A percentile compares a stretch with the other conserved stretches of the same genome.
phyloP scores from a whole-genome alignment of 495 filamentous ascomycete species.

The Xylaria sp. region DNA sequence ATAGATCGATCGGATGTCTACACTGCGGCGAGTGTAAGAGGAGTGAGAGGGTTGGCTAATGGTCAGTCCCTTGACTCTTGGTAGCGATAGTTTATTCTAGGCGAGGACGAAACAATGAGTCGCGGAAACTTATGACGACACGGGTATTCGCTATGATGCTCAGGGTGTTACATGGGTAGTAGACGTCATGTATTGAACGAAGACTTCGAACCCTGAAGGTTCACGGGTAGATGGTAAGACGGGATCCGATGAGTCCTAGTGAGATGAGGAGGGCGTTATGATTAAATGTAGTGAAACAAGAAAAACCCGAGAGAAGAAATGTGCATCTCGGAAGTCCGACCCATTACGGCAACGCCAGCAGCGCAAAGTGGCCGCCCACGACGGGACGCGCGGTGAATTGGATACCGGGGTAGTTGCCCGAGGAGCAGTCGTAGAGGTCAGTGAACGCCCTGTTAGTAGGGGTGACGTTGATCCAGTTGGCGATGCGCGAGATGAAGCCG shows the following conservation, averaged over 20 bases:
- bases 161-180: not conserved
- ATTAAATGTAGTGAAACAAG: not conserved
- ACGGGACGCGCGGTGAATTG: constrained; percentile 83
- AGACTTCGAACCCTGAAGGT: not conserved
- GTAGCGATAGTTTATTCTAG: not conserved
- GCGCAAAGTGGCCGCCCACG: constrained; percentile 80
- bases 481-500: constrained; percentile 73
- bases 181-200: not conserved
- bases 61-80: not conserved
- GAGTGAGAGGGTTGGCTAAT: not conserved
- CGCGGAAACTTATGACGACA: not conserved
- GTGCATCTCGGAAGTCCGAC: not conserved
- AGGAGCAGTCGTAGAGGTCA: constrained; percentile 77
- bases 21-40: not conserved
- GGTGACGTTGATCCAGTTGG: constrained; percentile 80
- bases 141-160: not conserved
- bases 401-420: constrained; percentile 65
- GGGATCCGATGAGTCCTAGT: not conserved
- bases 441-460: constrained; percentile 73
- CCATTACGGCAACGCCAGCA: constrained; percentile 65
- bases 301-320: not conserved
- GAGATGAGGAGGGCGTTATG: not conserved
- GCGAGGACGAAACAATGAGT: not conserved
- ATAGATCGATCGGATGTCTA: not conserved
- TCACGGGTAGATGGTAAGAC: not conserved